phyloP scores from a whole-genome alignment of 2,329 filamentous ascomycete species.

The Pezicula radicicola region DNA sequence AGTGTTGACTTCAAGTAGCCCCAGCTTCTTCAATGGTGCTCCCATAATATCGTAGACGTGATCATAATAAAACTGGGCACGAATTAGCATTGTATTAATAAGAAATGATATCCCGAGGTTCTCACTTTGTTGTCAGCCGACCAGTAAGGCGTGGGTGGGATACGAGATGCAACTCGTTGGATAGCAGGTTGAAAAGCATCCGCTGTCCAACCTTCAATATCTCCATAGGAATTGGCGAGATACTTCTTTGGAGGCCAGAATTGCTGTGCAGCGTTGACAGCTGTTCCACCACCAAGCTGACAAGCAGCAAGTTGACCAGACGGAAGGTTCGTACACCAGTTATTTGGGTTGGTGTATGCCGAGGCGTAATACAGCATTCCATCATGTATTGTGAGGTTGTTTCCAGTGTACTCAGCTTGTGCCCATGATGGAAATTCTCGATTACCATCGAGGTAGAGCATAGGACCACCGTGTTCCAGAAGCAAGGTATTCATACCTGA shows the following conservation, averaged over 20 bases:
- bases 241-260: slow-evolving; percentile 62
- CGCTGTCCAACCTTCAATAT: slow-evolving; percentile 64
- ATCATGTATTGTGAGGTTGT: slow-evolving; percentile 4
- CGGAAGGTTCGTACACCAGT: slow-evolving; percentile 7
- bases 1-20: neutral
- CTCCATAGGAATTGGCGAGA: slow-evolving; percentile 63
- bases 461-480: slow-evolving; percentile 1
- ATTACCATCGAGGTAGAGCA: slow-evolving; percentile 2
- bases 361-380: slow-evolving; percentile 3
- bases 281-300: slow-evolving; percentile 52
- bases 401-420: neutral
- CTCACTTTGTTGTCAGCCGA: slow-evolving; percentile 56
- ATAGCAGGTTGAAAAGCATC: slow-evolving; percentile 55
- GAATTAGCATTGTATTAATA: neutral
- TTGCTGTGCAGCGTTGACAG: slow-evolving; percentile 50
- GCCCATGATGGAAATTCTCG: slow-evolving; percentile 1
- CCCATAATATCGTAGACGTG: neutral
- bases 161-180: slow-evolving; percentile 59
- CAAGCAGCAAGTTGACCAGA: slow-evolving; percentile 67
- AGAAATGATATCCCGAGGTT: slow-evolving; percentile 28
- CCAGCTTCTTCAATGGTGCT: neutral
- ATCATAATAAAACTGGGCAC: neutral
- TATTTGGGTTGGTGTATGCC: neutral
- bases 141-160: slow-evolving; percentile 52
- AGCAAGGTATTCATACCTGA: slow-evolving; percentile 2